Conservation (phyloP, 352 stramenopile genomes). For the Globisporangium canariense region DNA sequence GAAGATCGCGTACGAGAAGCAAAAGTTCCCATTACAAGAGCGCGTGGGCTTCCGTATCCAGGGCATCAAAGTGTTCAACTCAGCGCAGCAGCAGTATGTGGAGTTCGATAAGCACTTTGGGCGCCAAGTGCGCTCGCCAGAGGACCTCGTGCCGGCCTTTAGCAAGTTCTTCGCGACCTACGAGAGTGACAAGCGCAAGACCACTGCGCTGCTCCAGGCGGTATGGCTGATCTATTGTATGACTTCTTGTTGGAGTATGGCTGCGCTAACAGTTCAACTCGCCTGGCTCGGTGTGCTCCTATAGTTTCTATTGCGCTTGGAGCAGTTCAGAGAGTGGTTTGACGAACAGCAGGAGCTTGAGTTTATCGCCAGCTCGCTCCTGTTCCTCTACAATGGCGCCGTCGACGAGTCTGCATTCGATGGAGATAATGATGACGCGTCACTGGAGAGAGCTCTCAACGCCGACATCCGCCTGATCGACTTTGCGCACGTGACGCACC, state of each 20-base stretch:
- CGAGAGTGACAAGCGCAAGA: slow-evolving; percentile 20
- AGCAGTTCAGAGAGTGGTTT: slow-evolving; percentile 70
- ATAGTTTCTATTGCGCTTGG: slow-evolving; percentile 68
- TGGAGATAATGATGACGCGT: slow-evolving; percentile 24
- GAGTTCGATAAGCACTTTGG: slow-evolving; percentile 89
- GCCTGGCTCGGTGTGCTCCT: not conserved
- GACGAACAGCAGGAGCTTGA: slow-evolving; percentile 69
- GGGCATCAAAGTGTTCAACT: slow-evolving; percentile 89
- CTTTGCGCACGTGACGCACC: slow-evolving; percentile 66
- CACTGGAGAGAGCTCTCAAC: slow-evolving; percentile 6
- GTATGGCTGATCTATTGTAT: slow-evolving; percentile 22
- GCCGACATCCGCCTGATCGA: slow-evolving; percentile 81
- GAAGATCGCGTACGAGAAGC: slow-evolving; percentile 88
- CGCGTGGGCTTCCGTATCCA: slow-evolving; percentile 92
- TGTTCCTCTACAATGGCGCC: slow-evolving; percentile 92
- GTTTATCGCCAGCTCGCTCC: slow-evolving; percentile 94
- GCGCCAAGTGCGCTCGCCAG: slow-evolving; percentile 42
- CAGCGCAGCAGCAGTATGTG: slow-evolving; percentile 47
- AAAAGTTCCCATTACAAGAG: slow-evolving; percentile 93
- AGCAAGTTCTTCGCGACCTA: slow-evolving; percentile 69
- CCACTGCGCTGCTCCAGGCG: slow-evolving; percentile 33
- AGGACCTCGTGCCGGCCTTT: slow-evolving; percentile 70
- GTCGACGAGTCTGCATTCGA: not conserved
- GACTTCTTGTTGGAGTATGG: too few relatives aligned
- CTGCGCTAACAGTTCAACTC: too few relatives aligned